Evolutionary conservation across 345 rosid genomes (phyloP), one percentile per base, ranked within the genome.

Genomic region (Garcia nutans): DNA sequence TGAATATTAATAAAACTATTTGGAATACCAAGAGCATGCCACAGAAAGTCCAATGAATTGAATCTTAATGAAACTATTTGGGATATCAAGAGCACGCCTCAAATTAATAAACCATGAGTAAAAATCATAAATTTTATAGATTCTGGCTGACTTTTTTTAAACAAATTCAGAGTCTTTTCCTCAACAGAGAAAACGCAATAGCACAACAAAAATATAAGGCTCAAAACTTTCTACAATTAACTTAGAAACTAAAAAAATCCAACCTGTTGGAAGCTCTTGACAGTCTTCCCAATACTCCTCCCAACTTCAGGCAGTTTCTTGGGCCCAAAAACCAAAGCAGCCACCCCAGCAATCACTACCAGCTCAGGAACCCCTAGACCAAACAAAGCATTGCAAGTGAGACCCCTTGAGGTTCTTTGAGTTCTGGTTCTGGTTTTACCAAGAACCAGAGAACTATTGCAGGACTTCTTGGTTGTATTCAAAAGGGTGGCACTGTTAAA

Each of bases 301-400:
- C 99, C 97, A 10, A 95, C 92, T 87, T 95, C 97, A 56, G 99
- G 99, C 85, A 95, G 86, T 70, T 95, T 85, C 85, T 93, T 95
- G 76, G 99, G 99, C 67, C 99, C 99, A 78, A 95, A 95, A 74
- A 95, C 88, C 72, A 95, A 76, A 52, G 97, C 94, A 82, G 91
- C 91, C 56, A 95, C 97, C 17, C 98, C 99, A 74, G 92, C 99
- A 81, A 95, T 95, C 73, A 95, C 99, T 62, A 88, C 97, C 33
- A 95, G 90, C 82, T 95, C 99, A 47, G 97, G 97, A 41, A 95
- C 97, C 54, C 97, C 97, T 12, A 95, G 89, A 64, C 99, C 99
- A 67, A 95, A 95, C 88, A 93, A 76, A 63, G 96, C 91, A 81
- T 91, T 86, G 85, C 94, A 91, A 75, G 88, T 66, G 5, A 91